A percentile compares a stretch with the other conserved stretches of the same genome.
Evolutionary conservation across 2,329 filamentous ascomycete genomes (phyloP).

Genomic region (Cladophialophora exuberans): DNA sequence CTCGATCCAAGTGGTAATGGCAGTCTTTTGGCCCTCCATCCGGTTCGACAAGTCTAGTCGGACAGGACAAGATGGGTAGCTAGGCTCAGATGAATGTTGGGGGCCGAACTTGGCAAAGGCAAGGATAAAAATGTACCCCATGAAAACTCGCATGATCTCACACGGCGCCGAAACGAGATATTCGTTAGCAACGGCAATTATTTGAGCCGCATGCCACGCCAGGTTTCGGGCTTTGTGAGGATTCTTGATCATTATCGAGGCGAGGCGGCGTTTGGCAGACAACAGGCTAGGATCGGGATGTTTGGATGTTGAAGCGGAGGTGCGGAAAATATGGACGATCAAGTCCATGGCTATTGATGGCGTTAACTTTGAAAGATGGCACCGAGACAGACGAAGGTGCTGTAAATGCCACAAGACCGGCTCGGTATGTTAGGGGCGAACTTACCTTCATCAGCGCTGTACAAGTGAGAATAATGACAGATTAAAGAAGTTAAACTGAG

Average conservation of each 20-base stretch:
- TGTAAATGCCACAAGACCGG: too few relatives aligned
- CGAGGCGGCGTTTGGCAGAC: constrained; percentile 21
- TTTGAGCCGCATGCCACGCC: constrained; percentile 36
- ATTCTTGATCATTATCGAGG: constrained; percentile 19
- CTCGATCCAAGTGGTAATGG: constrained; percentile 24
- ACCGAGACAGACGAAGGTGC: too few relatives aligned
- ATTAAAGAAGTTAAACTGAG: constrained; percentile 23
- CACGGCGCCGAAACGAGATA: constrained; percentile 45
- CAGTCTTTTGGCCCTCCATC: constrained; percentile 16
- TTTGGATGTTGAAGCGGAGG: constrained; percentile 20
- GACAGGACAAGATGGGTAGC: constrained; percentile 15
- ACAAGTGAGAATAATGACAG: constrained; percentile 29
- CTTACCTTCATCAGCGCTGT: constrained; percentile 27
- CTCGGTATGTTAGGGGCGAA: too few relatives aligned
- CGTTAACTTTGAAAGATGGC: too few relatives aligned
- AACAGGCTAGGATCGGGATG: constrained; percentile 13
- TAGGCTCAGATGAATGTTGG: constrained; percentile 7
- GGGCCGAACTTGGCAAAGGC: constrained; percentile 26
- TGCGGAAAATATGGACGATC: constrained; percentile 25
- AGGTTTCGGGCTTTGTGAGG: constrained; percentile 25
- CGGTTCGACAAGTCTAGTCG: constrained; percentile 22
- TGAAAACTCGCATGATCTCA: constrained; percentile 29
- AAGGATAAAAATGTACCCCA: constrained; percentile 30
- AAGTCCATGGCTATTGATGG: constrained; percentile 29
- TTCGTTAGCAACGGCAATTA: constrained; percentile 52